Evolutionary conservation across 441 rosid genomes (phyloP), one percentile per base, ranked within the genome.

Genomic region (Populus trichocarpa): DNA sequence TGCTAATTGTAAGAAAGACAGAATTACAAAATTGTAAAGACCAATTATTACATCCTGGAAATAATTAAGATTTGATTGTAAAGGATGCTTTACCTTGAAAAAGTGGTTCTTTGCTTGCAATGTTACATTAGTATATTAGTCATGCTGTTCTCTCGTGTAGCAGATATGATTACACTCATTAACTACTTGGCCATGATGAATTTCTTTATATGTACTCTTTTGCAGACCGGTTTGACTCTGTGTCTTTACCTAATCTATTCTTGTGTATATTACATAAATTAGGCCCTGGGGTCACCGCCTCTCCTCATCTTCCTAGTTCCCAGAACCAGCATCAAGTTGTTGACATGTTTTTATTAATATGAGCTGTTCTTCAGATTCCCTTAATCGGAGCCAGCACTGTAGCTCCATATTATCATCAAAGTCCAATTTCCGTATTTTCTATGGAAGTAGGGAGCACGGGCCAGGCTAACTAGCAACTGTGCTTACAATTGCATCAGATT

Each of bases 161-260:
- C 78, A 82, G 50, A 79, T 23, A 82, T 78, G 81, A 86, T 82
- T 80, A 68, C 77, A 30, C 38, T 69, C 75, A 69, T 68, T 8
- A 67, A 28, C 57, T 23, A 50, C 65, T 23, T 25, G 6, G 74
- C 72, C 59, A 61, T 57, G 42, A 4, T 40, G 35, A 25, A 28
- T 73, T 16, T 36, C n/a, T 46, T 33, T 40, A 3, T 10, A 67
- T 10, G 6, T 20, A 9, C 70, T 59, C n/a, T 69, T 46, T 67
- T 8, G 4, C 53, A 46, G n/a, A 13, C 25, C 0, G 10, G 69
- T 61, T 73, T 71, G 69, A 73, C 76, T 11, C 0, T 20, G 3
- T 22, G 22, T 20, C 11, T 9, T 73, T 12, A 33, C 46, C 13
- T 57, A 50, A 71, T 50, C 28, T 28, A 9, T 71, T 8, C 20